phyloP scores from a whole-genome alignment of 331 rosid genomes.

The Phaseolus coccineus region DNA sequence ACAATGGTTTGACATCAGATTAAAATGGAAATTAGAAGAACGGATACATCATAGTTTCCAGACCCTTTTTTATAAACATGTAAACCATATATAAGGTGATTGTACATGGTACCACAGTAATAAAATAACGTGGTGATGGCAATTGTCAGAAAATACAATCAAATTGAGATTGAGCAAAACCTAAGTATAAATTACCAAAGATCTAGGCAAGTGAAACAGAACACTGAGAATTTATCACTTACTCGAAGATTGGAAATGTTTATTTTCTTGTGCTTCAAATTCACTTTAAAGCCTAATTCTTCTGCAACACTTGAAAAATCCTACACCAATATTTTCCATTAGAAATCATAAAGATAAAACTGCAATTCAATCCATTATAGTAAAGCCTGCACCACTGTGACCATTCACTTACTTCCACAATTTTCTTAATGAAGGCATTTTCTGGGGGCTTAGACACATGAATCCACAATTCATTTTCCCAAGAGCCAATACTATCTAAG shows the following conservation, averaged over 20 bases:
- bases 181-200: conserved; percentile 15
- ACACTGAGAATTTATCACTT: conserved; percentile 53
- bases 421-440: conserved; percentile 89
- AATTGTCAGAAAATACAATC: conserved; percentile 30
- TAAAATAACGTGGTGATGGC: neutral
- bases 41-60: neutral
- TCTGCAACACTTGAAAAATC: conserved; percentile 91
- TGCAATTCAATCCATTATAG: conserved; percentile 40
- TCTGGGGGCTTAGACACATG: conserved; percentile 99
- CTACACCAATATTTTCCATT: conserved; percentile 58
- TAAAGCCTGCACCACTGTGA: neutral
- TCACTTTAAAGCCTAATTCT: conserved; percentile 77
- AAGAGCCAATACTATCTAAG: conserved; percentile 91
- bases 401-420: conserved; percentile 73
- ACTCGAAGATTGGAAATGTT: conserved; percentile 97
- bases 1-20: conserved; percentile 1
- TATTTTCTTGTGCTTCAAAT: conserved; percentile 97
- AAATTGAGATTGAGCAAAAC: conserved; percentile 18
- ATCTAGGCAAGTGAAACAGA: conserved; percentile 25
- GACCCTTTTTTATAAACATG: neutral
- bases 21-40: conserved; percentile 17
- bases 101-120: conserved; percentile 18
- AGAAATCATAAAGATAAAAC: conserved; percentile 41
- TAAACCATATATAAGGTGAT: conserved; percentile 2
- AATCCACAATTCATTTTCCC: conserved; percentile 94